Conservation (phyloP, 257 asterid genomes). For the Nicotiana benthamiana region DNA sequence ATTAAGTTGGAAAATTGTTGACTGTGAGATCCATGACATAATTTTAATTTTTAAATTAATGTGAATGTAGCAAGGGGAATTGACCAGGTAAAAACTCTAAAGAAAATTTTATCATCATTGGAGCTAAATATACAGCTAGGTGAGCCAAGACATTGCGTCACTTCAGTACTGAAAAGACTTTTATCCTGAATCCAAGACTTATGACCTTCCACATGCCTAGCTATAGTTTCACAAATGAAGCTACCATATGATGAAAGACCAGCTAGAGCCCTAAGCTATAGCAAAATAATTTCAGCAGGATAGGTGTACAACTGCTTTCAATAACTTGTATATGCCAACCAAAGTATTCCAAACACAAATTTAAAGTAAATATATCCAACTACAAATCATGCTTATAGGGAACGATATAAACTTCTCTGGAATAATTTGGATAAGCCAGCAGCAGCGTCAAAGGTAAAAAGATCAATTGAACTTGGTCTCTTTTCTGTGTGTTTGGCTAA, state of each 20-base stretch:
- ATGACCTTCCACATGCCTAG: slow-evolving; percentile 2
- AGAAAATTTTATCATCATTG: background rate
- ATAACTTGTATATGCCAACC: background rate
- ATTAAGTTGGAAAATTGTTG: background rate
- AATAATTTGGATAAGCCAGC: background rate
- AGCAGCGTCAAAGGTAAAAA: background rate
- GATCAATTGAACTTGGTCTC: background rate
- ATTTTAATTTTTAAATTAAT: background rate
- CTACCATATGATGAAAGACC: background rate
- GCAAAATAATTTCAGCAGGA: background rate
- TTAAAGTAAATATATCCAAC: background rate
- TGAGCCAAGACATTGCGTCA: background rate
- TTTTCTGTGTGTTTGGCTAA: too few relatives aligned
- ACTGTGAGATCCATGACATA: background rate
- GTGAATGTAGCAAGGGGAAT: background rate
- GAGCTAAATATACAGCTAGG: background rate
- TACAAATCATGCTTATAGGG: background rate
- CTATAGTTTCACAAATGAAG: background rate
- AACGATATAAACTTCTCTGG: background rate
- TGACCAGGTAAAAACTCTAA: background rate
- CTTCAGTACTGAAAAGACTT: background rate
- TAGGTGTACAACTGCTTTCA: background rate
- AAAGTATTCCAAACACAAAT: background rate
- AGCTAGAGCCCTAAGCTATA: background rate
- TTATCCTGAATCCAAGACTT: background rate